phyloP scores from a whole-genome alignment of 805 yeast species.

The Saccharomyces paradoxus region DNA sequence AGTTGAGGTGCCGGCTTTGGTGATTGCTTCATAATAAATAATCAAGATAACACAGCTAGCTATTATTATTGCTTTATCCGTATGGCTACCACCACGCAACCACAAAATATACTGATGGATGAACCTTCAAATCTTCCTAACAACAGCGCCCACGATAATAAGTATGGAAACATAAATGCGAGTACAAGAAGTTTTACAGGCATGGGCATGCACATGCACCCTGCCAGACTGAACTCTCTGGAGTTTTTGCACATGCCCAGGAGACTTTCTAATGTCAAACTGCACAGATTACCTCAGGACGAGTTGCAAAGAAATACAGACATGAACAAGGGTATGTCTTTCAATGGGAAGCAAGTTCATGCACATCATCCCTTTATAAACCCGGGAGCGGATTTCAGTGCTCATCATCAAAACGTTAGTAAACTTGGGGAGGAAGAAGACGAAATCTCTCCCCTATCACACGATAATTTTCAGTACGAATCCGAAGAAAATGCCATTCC shows the following conservation, averaged over 20 bases:
- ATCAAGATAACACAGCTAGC: not conserved
- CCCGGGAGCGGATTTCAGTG: not conserved
- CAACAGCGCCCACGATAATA: not conserved
- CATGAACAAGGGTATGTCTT: constrained; percentile 10
- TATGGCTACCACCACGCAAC: not conserved
- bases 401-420: not conserved
- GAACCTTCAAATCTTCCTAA: not conserved
- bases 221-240: constrained; percentile 8
- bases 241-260: constrained; percentile 19
- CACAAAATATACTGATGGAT: not conserved
- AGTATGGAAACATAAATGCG: constrained; percentile 1
- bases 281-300: constrained; percentile 9
- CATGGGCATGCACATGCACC: not conserved
- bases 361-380: not conserved
- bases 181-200: not conserved
- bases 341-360: not conserved
- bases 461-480: not conserved
- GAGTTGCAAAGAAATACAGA: constrained; percentile 19
- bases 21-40: not conserved
- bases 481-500: constrained; percentile 3
- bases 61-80: not conserved
- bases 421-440: not conserved
- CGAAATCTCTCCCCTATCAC: constrained; percentile 1
- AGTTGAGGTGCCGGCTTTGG: not conserved
- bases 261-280: constrained; percentile 11